Base-by-base conservation (phyloP, 768 basidiomycete genomes). In the Cyclocybe cylindracea region DNA sequence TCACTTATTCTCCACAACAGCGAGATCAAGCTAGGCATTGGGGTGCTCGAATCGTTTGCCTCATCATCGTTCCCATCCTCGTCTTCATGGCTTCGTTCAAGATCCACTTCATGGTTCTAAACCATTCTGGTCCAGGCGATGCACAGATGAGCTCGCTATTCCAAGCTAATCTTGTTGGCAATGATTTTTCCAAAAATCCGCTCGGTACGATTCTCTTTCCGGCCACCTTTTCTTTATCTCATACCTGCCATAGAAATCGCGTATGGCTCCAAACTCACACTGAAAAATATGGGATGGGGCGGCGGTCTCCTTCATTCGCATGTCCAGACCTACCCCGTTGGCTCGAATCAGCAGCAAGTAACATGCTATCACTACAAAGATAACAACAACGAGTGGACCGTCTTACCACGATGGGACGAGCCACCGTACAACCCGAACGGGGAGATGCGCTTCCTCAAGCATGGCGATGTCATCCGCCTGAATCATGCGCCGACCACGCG, bases 321-420 rank as follows among this genome's bases (percentile, higher is more conserved):
- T 66, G 82, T 94, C n/a, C 96, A 98, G 63, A 87, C 92, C 1
- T 97, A 86, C 66, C 97, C 97, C 0, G 78, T 86, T 16, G 97
- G 96, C 10, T 97, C 94, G 0, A 74, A 75, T 50, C 97, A 98
- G 65, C 97, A 98, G 62, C 97, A 99, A 70, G 86, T 98, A 3
- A 98, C 97, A 0, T 99, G 97, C 70, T 99, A 98, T 68, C 97
- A 99, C 73, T 98, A 99, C 83, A 98, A 97, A 73, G 97, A 98
- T 65, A 85, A 87, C 43, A 99, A 99, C 79, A 99, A 99, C 73
- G 78, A 98, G 40, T 98, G 93, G 89, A 61, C 73, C 13, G 66
- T 98, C 57, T 75, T 86, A 2, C 94, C 93, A 5, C 77, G 75
- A 1, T 98, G 96, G 97, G 82, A 88, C 33, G 83, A 88, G 53